Evolutionary conservation across 2,329 filamentous ascomycete genomes (phyloP).

Genomic region (Teratosphaeria nubilosa): DNA sequence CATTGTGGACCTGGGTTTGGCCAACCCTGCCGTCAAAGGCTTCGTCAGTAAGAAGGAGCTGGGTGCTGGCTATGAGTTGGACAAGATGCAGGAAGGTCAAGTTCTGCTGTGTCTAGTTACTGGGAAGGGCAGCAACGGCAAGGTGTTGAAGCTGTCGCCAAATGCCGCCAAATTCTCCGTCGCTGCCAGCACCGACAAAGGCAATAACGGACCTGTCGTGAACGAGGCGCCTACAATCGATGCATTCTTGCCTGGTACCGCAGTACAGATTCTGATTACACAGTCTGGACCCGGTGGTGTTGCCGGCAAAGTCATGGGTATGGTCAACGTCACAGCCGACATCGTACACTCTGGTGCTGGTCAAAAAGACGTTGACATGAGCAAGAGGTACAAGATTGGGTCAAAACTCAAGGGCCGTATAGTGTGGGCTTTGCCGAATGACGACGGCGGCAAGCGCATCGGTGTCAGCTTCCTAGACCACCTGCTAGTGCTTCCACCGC

Average conservation of each 20-base stretch:
- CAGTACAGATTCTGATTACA: slow-evolving; percentile 72
- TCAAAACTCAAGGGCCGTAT: slow-evolving; percentile 77
- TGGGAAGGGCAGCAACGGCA: slow-evolving; percentile 64
- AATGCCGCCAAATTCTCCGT: slow-evolving; percentile 42
- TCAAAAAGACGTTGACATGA: slow-evolving; percentile 54
- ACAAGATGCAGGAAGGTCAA: slow-evolving; percentile 66
- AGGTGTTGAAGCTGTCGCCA: slow-evolving; percentile 77
- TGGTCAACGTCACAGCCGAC: slow-evolving; percentile 84
- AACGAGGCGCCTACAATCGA: slow-evolving; percentile 76
- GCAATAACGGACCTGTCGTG: slow-evolving; percentile 32
- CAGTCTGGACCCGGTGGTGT: slow-evolving; percentile 67
- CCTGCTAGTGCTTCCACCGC: slow-evolving; percentile 52
- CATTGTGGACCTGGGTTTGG: slow-evolving; percentile 81
- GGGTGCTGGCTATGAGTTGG: slow-evolving; percentile 52
- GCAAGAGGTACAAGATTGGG: slow-evolving; percentile 70
- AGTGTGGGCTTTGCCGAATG: slow-evolving; percentile 73
- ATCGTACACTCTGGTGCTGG: slow-evolving; percentile 74
- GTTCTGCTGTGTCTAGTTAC: slow-evolving; percentile 77
- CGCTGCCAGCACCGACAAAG: slow-evolving; percentile 4
- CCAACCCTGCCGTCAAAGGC: slow-evolving; percentile 57
- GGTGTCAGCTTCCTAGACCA: slow-evolving; percentile 86
- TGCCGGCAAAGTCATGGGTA: slow-evolving; percentile 81
- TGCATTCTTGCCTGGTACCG: slow-evolving; percentile 83
- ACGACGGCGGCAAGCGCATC: slow-evolving; percentile 64
- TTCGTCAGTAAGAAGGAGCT: slow-evolving; percentile 83